Conservation (phyloP, 805 yeast genomes). For the Lachancea lanzarotensis region DNA sequence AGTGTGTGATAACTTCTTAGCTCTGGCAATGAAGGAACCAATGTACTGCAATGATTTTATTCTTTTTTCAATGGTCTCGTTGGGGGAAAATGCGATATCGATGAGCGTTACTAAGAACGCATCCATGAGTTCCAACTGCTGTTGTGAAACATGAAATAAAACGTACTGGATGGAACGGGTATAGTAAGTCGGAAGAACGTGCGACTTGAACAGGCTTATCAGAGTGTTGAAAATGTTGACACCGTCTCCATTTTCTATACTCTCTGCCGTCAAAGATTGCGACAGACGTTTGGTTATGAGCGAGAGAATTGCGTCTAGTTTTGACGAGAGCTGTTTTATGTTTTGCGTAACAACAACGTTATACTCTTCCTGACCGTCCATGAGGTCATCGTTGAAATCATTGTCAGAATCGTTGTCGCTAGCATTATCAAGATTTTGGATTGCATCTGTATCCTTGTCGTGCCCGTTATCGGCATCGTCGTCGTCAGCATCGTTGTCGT, state of each 20-base stretch:
- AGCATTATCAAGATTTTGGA: conserved; percentile 32
- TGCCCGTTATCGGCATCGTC: conserved; percentile 20
- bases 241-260: conserved; percentile 55
- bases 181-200: conserved; percentile 84
- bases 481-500: conserved; percentile 38
- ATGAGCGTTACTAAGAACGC: conserved; percentile 75
- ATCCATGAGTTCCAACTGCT: conserved; percentile 75
- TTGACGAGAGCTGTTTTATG: conserved; percentile 49
- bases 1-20: conserved; percentile 57
- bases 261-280: conserved; percentile 43
- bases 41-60: conserved; percentile 89
- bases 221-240: conserved; percentile 65
- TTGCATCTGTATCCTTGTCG: conserved; percentile 26
- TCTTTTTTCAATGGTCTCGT: conserved; percentile 64
- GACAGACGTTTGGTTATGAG: conserved; percentile 49
- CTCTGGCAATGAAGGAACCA: conserved; percentile 85
- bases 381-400: conserved; percentile 26
- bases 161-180: conserved; percentile 84
- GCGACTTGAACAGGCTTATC: conserved; percentile 69
- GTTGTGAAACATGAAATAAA: conserved; percentile 74
- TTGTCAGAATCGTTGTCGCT: conserved; percentile 30
- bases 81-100: conserved; percentile 70
- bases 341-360: conserved; percentile 42
- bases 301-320: conserved; percentile 65
- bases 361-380: conserved; percentile 42